Evolutionary conservation across 768 basidiomycete species (phyloP), one percentile per base, ranked within the genome.

Genomic region (Hypsizygus marmoreus): DNA sequence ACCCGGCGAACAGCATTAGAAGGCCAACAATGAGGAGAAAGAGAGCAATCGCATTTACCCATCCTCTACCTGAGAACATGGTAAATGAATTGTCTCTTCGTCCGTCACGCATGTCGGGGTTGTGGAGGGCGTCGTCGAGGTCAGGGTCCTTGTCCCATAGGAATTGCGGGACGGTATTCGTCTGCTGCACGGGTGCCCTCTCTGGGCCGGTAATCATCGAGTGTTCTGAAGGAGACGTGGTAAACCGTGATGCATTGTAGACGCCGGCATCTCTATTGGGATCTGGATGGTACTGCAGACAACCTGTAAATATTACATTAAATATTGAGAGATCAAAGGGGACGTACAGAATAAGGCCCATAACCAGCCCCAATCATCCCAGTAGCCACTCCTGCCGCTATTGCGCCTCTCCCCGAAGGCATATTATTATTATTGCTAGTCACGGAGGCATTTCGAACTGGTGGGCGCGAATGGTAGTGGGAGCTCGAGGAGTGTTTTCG

Each of bases 111-210:
- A 79, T 72, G 70, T 91, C 89, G 34, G 83, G 91, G 71, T 91
- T 89, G 65, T 97, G 95, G 16, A 97, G 76, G 16, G 82, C 79
- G 63, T 97, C 95, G 70, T 97, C 94, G 13, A 88, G 74, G 61
- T 95, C 92, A 7, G 91, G 84, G 46, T 92, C 91, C 59, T 78
- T 82, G 63, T 91, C 90, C 85, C 87, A 91, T 56, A 84, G 58
- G 59, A 81, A 86, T 57, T 82, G 76, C 12, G 86, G 87, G 4
- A 88, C 75, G 0, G 86, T 81, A 7, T 79, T 76, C 7, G 81
- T 83, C 52, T 78, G 70, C 53, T 71, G 62, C 17, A 71, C 56
- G 5, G 66, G 65, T 20, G 49, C 47, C 50, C 65, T 69, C 57
- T 66, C 70, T 35, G 51, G 52, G 13, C 51, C 49, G 23, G 64